phyloP scores from a whole-genome alignment of 768 basidiomycete species.

The Termitomyces sp. region DNA sequence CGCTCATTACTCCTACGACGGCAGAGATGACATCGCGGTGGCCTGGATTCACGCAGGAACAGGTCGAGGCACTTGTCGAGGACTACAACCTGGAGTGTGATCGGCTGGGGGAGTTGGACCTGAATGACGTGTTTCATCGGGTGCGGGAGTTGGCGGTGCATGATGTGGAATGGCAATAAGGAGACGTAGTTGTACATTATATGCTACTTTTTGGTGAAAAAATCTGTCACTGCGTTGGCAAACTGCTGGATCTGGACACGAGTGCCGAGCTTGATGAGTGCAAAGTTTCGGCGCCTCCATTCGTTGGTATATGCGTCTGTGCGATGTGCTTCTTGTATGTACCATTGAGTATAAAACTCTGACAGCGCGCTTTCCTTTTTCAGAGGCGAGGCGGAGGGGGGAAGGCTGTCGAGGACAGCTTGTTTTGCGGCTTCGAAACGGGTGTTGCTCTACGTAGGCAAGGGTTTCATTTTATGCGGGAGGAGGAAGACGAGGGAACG shows the following conservation, averaged over 20 bases:
- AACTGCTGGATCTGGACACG: conserved; percentile 49
- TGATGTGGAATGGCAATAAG: conserved; percentile 34
- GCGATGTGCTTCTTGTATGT: conserved; percentile 56
- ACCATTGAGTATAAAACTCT: conserved; percentile 71
- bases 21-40: conserved; percentile 67
- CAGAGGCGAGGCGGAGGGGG: conserved; percentile 39
- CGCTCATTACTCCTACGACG: conserved; percentile 51
- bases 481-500: conserved; percentile 23
- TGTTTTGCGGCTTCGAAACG: conserved; percentile 74
- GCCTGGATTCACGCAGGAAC: conserved; percentile 67
- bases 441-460: conserved; percentile 57
- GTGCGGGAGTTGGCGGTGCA: conserved; percentile 58
- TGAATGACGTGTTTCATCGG: conserved; percentile 59
- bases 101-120: conserved; percentile 47
- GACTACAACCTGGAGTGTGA: conserved; percentile 65
- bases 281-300: conserved; percentile 60
- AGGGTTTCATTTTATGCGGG: not conserved
- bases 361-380: conserved; percentile 68
- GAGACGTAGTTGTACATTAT: not conserved
- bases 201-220: conserved; percentile 17
- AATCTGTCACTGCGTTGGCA: conserved; percentile 24
- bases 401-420: conserved; percentile 51
- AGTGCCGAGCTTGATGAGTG: conserved; percentile 51
- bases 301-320: conserved; percentile 58
- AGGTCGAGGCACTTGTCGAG: conserved; percentile 49